Base-by-base conservation (phyloP, 805 yeast species). In the Metschnikowia anglica region DNA sequence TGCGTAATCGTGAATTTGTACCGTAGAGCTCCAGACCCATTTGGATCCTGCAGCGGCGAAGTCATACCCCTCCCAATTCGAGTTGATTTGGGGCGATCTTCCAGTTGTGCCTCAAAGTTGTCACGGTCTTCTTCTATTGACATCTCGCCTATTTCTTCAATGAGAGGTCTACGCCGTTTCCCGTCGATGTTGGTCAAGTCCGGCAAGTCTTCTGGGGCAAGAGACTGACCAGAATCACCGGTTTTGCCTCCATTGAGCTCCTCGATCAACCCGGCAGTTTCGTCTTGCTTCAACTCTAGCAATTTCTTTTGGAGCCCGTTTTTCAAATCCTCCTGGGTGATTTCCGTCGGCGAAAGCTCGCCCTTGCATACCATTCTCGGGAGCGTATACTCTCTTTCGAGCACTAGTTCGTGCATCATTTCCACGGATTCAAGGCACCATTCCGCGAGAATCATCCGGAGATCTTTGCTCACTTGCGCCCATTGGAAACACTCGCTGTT, bases 371-470 rank as follows among this genome's bases (percentile, higher is more conserved):
- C 60, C 80, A 91, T 72, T 53, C 86, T 87, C 1, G 97, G 97
- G 2, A 78, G 67, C 3, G 79, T 59, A 35, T 80, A 68, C 39
- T 82, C 84, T 40, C 96, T 66, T 42, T 83, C 85, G 13, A 89
- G 68, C 3, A 66, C 61, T 2, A 80, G 39, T 20, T 54, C 61
- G 47, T 62, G 59, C 37, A 71, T 66, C 45, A 81, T 65, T 58
- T 88, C 96, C 3, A 86, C 79, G 9, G 89, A 76, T 56, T 88
- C 95, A 30, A 88, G 60, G 54, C 95, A 83, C 85, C 96, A 88
- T 58, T 88, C 96, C 5, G 85, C 76, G 37, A 87, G 59, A 11
- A 88, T 82, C 35, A 79, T 72, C 46, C 80, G 70, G 42, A 88
- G 69, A 38, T 85, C 85, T 1, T 65, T 51, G 49, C 82, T 83